Percentiles rank a stretch among this genome's conserved stretches.
phyloP scores from a whole-genome alignment of 495 filamentous ascomycete genomes.

The Aspergillus diversus region DNA sequence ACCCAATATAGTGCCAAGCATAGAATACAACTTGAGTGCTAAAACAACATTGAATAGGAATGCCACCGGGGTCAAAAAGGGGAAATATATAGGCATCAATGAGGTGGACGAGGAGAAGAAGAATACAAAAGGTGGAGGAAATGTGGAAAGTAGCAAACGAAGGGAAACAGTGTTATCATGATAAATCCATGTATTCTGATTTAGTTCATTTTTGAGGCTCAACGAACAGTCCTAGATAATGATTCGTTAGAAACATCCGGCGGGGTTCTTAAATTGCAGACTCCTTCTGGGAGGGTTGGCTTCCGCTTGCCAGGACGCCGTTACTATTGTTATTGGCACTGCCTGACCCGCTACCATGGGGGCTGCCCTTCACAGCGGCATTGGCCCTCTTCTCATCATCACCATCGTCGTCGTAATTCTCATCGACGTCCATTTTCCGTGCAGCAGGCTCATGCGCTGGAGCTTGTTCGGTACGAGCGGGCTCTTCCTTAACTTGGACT shows the following conservation, averaged over 20 bases:
- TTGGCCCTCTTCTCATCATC: constrained; percentile 75
- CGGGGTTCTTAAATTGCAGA: constrained; percentile 31
- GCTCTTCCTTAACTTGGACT: constrained; percentile 49
- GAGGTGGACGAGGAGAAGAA: constrained; percentile 1
- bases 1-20: constrained; percentile 17
- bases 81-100: constrained; percentile 16
- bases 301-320: constrained; percentile 33
- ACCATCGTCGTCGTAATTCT: constrained; percentile 89
- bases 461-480: constrained; percentile 56
- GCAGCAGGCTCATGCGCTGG: constrained; percentile 78
- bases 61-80: constrained; percentile 10
- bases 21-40: constrained; percentile 27
- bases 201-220: constrained; percentile 6
- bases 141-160: constrained; percentile 17
- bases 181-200: constrained; percentile 18
- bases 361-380: constrained; percentile 44
- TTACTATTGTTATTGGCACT: constrained; percentile 36
- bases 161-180: constrained; percentile 17
- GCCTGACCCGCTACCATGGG: constrained; percentile 42
- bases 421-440: constrained; percentile 95
- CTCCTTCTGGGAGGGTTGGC: constrained; percentile 43
- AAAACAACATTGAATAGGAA: constrained; percentile 22
- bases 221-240: constrained; percentile 2
- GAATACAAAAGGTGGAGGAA: constrained; percentile 12
- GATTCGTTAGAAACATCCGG: background rate